phyloP scores from a whole-genome alignment of 2,329 filamentous ascomycete species.

The Phialophora verrucosa region DNA sequence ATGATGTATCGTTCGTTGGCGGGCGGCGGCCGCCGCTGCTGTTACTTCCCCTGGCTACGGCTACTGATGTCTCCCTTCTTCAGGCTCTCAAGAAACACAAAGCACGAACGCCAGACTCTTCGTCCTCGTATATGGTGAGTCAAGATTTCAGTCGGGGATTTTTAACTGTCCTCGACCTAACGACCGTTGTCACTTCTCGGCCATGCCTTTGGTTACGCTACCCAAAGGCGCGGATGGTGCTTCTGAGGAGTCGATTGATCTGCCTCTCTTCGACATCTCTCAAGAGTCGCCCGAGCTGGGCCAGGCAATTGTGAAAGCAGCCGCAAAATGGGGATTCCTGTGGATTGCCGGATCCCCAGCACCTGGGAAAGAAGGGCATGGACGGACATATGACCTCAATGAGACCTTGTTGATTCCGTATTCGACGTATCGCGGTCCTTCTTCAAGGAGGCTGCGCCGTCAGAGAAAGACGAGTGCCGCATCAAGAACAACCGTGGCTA shows the following conservation, averaged over 20 bases:
- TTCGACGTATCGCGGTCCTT: slow-evolving; percentile 22
- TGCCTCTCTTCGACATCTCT: slow-evolving; percentile 84
- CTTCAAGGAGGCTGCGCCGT: slow-evolving; percentile 16
- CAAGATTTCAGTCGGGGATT: neutral
- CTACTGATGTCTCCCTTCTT: too few species aligned
- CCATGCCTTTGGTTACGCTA: slow-evolving; percentile 20
- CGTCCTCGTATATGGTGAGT: neutral
- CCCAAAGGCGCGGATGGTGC: slow-evolving; percentile 18
- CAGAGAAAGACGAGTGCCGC: slow-evolving; percentile 20
- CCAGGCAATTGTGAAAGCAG: slow-evolving; percentile 75
- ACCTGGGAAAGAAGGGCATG: neutral
- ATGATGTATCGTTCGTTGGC: too few species aligned
- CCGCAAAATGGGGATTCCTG: slow-evolving; percentile 83
- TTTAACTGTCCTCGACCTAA: neutral
- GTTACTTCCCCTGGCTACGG: too few species aligned
- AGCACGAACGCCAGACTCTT: neutral
- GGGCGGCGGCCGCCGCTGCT: too few species aligned
- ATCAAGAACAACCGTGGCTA: slow-evolving; percentile 74
- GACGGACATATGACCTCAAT: slow-evolving; percentile 17
- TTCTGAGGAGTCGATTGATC: slow-evolving; percentile 44
- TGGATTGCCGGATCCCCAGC: slow-evolving; percentile 63
- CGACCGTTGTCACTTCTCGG: neutral
- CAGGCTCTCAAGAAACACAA: neutral
- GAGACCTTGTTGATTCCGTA: slow-evolving; percentile 16
- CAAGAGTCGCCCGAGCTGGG: slow-evolving; percentile 64